Evolutionary conservation across 163 green algal species (phyloP).

Genomic region (Scenedesmus sp.): DNA sequence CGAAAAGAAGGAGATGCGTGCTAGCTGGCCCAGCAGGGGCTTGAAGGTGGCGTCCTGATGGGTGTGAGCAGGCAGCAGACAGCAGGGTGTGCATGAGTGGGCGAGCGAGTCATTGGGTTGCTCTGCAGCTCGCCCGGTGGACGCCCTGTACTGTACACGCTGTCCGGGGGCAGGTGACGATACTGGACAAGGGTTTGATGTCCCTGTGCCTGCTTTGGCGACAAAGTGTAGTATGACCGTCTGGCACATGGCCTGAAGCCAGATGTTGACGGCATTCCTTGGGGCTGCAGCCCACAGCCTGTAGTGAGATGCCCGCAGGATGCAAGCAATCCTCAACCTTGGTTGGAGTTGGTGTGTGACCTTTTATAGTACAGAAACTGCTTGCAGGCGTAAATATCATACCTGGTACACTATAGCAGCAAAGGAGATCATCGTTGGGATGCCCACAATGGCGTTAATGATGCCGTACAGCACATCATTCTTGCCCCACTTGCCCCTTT

Average conservation of each 20-base stretch:
- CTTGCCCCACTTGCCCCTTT: background rate
- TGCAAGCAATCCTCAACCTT: too few species aligned
- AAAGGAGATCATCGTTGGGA: constrained; percentile 85
- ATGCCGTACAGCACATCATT: constrained; percentile 60
- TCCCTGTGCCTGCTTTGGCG: too few species aligned
- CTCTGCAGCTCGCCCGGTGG: background rate
- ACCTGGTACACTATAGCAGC: constrained; percentile 86
- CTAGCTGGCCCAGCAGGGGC: constrained; percentile 80
- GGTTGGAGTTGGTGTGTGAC: too few species aligned
- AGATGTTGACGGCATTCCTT: too few species aligned
- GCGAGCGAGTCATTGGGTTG: background rate
- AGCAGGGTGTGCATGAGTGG: background rate
- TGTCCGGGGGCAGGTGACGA: too few species aligned
- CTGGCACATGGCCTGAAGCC: too few species aligned
- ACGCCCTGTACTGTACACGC: too few species aligned
- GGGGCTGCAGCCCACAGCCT: too few species aligned
- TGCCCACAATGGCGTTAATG: constrained; percentile 76
- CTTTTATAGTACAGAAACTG: background rate
- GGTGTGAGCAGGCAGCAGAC: background rate
- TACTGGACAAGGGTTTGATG: too few species aligned
- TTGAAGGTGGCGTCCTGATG: constrained; percentile 73
- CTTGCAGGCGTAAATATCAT: background rate
- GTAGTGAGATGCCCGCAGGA: too few species aligned
- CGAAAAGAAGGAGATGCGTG: constrained; percentile 86
- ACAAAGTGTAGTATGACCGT: too few species aligned